phyloP scores from a whole-genome alignment of 2,329 filamentous ascomycete species.

The Nannizziopsis barbatae region DNA sequence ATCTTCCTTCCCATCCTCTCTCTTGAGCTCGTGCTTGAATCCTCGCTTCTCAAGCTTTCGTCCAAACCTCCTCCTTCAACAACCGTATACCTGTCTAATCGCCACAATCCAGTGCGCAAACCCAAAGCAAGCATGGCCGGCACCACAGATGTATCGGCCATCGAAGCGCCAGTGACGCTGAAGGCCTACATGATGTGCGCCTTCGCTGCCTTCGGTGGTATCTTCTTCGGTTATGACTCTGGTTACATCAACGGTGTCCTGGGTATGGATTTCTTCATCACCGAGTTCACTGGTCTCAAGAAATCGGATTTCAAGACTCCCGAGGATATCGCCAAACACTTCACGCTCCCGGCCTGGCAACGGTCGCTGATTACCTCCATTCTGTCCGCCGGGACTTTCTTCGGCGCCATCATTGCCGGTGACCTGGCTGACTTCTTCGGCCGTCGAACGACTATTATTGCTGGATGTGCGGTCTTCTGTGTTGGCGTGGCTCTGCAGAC shows the following conservation, averaged over 20 bases:
- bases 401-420: constrained; percentile 65
- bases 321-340: constrained; percentile 16
- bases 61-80: background rate
- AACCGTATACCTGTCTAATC: background rate
- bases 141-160: constrained; percentile 42
- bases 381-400: constrained; percentile 66
- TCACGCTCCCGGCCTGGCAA: constrained; percentile 37
- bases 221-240: constrained; percentile 51
- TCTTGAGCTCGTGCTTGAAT: background rate
- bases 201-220: constrained; percentile 50
- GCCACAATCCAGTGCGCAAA: background rate
- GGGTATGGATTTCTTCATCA: constrained; percentile 40
- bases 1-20: background rate
- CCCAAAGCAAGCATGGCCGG: constrained; percentile 21
- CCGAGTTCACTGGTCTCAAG: constrained; percentile 18
- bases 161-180: constrained; percentile 48
- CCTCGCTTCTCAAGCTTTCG: background rate
- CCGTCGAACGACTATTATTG: constrained; percentile 53
- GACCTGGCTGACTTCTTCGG: constrained; percentile 66
- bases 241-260: constrained; percentile 46
- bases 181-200: constrained; percentile 52
- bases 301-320: constrained; percentile 19
- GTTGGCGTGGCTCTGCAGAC: constrained; percentile 59
- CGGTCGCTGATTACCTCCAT: constrained; percentile 62
- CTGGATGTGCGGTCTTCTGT: constrained; percentile 59